Percentiles rank a stretch among this genome's conserved stretches.
phyloP scores from a whole-genome alignment of 75 land plant species.

The Sequoiadendron giganteum region DNA sequence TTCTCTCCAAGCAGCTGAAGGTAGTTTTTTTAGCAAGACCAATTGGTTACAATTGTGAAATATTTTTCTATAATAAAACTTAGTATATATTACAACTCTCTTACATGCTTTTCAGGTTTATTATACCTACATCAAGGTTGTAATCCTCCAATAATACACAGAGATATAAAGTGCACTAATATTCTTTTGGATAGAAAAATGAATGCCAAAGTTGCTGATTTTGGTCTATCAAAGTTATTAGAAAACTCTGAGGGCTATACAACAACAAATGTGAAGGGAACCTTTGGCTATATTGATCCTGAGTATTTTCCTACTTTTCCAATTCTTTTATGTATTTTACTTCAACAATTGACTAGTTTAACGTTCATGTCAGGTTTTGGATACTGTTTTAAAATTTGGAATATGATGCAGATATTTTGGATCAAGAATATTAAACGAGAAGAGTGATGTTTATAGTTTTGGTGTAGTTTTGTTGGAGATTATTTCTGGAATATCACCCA shows the following conservation, averaged over 20 bases:
- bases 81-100: too few species aligned
- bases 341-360: too few species aligned
- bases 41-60: too few species aligned
- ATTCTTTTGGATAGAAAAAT: background rate
- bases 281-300: background rate
- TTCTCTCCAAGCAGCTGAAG: background rate
- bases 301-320: background rate
- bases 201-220: background rate
- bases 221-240: background rate
- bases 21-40: background rate
- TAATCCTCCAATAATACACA: too few species aligned
- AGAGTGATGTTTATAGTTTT: too few species aligned
- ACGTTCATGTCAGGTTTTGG: background rate
- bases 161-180: background rate
- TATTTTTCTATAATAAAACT: too few species aligned
- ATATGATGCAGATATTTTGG: background rate
- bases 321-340: too few species aligned
- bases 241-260: background rate
- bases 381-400: background rate
- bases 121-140: too few species aligned
- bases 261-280: background rate
- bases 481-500: too few species aligned
- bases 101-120: too few species aligned
- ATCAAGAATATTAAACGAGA: background rate
- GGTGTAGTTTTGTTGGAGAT: too few species aligned